Evolutionary conservation across 2,329 filamentous ascomycete species (phyloP).

Genomic region (Alternaria gansuensis): DNA sequence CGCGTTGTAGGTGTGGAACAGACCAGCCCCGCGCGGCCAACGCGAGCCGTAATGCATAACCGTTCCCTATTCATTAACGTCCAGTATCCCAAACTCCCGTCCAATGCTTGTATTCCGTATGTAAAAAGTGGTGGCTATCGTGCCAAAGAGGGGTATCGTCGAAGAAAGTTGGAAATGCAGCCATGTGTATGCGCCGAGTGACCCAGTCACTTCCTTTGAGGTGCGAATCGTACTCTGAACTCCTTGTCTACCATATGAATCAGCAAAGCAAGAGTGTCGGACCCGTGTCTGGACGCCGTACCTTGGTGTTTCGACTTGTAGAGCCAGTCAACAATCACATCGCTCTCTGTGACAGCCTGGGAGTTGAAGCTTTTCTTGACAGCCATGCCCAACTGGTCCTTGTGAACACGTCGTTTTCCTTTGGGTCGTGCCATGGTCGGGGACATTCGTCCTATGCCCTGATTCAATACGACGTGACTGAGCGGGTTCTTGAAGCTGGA

Average conservation of each 20-base stretch:
- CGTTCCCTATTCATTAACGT: constrained; percentile 15
- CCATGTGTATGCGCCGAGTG: constrained; percentile 25
- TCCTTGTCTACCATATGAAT: constrained; percentile 54
- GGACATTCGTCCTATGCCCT: constrained; percentile 73
- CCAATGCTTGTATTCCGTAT: constrained; percentile 45
- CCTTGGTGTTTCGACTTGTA: constrained; percentile 73
- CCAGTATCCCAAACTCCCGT: constrained; percentile 38
- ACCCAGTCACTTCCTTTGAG: constrained; percentile 45
- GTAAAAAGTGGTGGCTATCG: constrained; percentile 33
- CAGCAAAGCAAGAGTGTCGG: constrained; percentile 10
- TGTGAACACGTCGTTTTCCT: constrained; percentile 71
- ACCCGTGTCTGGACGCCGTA: constrained; percentile 34
- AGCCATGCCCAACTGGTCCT: constrained; percentile 74
- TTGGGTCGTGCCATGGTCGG: constrained; percentile 77
- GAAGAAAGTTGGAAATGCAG: constrained; percentile 45
- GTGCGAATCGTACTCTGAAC: constrained; percentile 57
- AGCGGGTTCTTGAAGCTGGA: constrained; percentile 69
- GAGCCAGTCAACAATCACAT: constrained; percentile 81
- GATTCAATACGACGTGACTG: constrained; percentile 61
- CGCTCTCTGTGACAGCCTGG: constrained; percentile 79
- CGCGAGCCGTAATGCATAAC: constrained; percentile 8
- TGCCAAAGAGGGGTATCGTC: constrained; percentile 47
- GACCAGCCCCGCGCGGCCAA: constrained; percentile 1
- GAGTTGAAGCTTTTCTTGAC: constrained; percentile 87
- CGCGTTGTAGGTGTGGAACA: constrained; percentile 7